A percentile compares a stretch with the other conserved stretches of the same genome.
Evolutionary conservation across 768 basidiomycete species (phyloP).

Genomic region (Antrodiella citrinella): DNA sequence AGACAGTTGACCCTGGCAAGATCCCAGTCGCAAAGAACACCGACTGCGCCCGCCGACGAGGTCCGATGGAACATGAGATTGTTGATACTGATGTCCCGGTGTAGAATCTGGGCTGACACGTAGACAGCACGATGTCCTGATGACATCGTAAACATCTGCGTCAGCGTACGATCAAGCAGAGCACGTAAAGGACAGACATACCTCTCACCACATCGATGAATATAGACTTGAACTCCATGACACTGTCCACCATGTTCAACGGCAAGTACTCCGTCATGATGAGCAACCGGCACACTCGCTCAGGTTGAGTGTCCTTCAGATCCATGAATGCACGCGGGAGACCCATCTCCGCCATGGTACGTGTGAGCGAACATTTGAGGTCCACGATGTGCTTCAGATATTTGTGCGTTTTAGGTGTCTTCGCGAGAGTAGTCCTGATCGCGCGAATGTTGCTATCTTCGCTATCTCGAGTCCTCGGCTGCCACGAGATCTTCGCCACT

Average conservation of each 20-base stretch:
- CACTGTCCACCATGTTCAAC: not conserved
- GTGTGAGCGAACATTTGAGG: not conserved
- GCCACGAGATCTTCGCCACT: not conserved
- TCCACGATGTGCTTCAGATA: not conserved
- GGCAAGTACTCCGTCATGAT: not conserved
- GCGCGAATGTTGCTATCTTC: not conserved
- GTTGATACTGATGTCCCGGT: no score
- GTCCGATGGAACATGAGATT: no score
- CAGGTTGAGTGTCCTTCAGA: not conserved
- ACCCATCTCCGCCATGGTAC: not conserved
- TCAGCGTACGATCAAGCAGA: no score
- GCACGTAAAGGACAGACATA: no score
- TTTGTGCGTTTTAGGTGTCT: not conserved
- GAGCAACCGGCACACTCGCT: not conserved
- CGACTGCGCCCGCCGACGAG: no score
- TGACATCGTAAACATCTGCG: no score
- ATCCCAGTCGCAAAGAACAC: conserved; percentile 6
- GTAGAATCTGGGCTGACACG: no score
- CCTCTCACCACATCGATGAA: not conserved
- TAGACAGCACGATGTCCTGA: no score
- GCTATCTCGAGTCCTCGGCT: not conserved
- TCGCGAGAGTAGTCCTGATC: not conserved
- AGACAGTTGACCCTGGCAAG: no score
- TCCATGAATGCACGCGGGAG: not conserved
- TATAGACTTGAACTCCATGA: not conserved